phyloP scores from a whole-genome alignment of 768 basidiomycete species.

The Dioszegia hungarica region DNA sequence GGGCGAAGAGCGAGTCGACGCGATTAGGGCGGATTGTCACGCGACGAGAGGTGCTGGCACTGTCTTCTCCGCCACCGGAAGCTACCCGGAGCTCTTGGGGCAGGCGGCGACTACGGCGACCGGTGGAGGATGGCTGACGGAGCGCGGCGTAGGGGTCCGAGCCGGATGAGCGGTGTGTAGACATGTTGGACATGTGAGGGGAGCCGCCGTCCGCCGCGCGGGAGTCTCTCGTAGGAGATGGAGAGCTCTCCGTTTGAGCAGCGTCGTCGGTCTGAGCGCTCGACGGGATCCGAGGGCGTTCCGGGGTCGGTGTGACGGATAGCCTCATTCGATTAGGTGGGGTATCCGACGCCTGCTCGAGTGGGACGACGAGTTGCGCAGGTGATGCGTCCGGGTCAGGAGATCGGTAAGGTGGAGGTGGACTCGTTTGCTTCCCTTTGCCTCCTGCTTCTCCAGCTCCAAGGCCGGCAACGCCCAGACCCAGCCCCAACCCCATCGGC shows the following conservation, averaged over 20 bases:
- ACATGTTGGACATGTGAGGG: constrained; percentile 17
- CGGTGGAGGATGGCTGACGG: constrained; percentile 11
- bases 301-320: constrained; percentile 24
- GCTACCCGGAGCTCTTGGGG: not conserved
- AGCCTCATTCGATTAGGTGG: constrained; percentile 1
- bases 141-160: constrained; percentile 24
- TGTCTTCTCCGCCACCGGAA: not conserved
- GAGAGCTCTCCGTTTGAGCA: no score
- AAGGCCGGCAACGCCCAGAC: not conserved
- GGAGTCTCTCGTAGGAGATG: no score
- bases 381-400: constrained; percentile 12
- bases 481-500: not conserved
- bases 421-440: constrained; percentile 10
- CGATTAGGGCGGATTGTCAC: constrained; percentile 21
- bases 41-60: constrained; percentile 12
- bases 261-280: no score
- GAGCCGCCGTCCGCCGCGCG: no score
- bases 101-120: not conserved
- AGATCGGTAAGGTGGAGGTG: constrained; percentile 34
- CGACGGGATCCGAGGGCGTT: not conserved
- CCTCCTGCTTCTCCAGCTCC: not conserved
- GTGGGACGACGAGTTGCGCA: not conserved
- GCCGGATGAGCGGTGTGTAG: not conserved
- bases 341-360: not conserved
- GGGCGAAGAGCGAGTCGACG: constrained; percentile 15